Evolutionary conservation across 73 alveolate genomes (phyloP).

Genomic region (Paramecium sonneborni): DNA sequence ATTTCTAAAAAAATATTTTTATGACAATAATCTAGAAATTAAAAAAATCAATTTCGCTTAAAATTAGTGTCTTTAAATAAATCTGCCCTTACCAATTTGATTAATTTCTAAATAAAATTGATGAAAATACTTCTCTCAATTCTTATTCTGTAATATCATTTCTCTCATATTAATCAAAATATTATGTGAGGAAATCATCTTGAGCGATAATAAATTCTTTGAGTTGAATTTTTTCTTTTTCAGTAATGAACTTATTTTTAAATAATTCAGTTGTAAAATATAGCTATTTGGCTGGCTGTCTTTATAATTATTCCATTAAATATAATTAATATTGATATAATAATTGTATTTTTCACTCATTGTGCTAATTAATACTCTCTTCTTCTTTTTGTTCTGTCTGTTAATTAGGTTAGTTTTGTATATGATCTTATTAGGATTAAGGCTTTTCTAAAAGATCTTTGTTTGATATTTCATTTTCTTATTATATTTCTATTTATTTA

Average conservation of each 20-base stretch:
- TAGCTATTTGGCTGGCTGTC: constrained; percentile 17
- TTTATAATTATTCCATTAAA: neutral
- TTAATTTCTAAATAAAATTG: neutral
- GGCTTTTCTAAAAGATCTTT: neutral
- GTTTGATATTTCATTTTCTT: neutral
- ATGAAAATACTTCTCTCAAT: neutral
- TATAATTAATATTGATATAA: neutral
- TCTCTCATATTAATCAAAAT: constrained; percentile 42
- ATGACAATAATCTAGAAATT: neutral
- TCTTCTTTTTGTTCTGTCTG: neutral
- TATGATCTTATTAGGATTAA: neutral
- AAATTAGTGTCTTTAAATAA: neutral
- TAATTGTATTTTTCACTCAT: neutral
- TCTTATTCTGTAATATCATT: constrained; percentile 50
- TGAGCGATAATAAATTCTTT: constrained; percentile 25
- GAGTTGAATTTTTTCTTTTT: neutral
- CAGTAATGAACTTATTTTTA: constrained; percentile 8
- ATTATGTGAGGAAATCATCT: neutral
- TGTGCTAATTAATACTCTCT: neutral
- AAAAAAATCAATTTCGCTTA: neutral
- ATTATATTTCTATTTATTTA: neutral
- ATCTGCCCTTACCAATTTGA: neutral
- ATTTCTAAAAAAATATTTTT: neutral
- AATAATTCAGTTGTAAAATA: constrained; percentile 29
- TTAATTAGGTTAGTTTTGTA: neutral